phyloP scores from a whole-genome alignment of 768 basidiomycete species.

The Trametes sanguinea region DNA sequence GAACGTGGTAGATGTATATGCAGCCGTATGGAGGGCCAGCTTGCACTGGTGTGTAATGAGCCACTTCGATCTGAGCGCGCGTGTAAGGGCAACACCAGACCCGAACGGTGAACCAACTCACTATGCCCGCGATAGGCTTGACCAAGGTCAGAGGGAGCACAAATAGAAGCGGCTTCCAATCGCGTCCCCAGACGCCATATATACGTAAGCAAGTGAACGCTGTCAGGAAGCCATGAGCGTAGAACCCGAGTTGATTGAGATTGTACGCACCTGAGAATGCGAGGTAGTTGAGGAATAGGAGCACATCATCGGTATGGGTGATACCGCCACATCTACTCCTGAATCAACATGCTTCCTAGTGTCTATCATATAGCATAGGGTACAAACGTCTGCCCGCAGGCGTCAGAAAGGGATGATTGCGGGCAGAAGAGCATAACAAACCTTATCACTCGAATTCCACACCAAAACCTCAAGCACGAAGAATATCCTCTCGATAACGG shows the following conservation, averaged over 20 bases:
- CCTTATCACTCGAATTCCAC: not conserved
- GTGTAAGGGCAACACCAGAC: not conserved
- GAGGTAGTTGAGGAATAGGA: conserved; percentile 4
- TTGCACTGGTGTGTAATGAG: conserved; percentile 9
- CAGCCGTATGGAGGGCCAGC: conserved; percentile 23
- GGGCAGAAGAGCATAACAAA: not conserved
- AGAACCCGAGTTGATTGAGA: too few species aligned
- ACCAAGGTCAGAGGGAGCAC: conserved; percentile 15
- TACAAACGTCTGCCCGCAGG: not conserved
- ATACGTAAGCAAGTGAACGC: conserved; percentile 15
- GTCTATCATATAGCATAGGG: too few species aligned
- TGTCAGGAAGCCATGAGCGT: not conserved
- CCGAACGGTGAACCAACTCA: not conserved
- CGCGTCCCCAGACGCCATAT: conserved; percentile 20
- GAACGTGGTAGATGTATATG: not conserved
- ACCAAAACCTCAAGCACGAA: conserved; percentile 1
- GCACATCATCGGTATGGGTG: not conserved
- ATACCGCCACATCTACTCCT: not conserved
- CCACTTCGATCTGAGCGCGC: conserved; percentile 3
- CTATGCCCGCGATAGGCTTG: conserved; percentile 8
- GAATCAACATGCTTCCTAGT: not conserved
- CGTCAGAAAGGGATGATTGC: not conserved
- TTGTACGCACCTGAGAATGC: not conserved
- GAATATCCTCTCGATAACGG: conserved; percentile 5
- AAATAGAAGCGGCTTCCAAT: conserved; percentile 19